Base-by-base conservation (phyloP, 2,329 filamentous ascomycete species). In the Zymoseptoria pseudotritici region DNA sequence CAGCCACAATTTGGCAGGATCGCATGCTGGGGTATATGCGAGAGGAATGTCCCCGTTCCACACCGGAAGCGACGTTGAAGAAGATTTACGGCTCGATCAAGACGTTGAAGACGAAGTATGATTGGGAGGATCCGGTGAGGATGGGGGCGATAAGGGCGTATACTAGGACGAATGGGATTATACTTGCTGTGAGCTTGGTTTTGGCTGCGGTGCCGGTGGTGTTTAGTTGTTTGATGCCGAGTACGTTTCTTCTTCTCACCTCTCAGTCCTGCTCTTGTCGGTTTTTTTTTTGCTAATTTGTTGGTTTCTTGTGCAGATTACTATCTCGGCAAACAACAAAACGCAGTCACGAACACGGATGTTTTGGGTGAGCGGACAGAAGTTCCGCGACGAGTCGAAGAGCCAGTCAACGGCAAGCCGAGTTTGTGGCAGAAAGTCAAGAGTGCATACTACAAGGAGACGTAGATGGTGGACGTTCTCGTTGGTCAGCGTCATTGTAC, bases 1-100 rank as follows among this genome's bases (percentile, higher is more conserved):
- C 73, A 2, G 61, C 56, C 20, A 52, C 53, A 2, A 53, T 63
- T 26, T 62, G 58, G 52, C 51, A 49, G 9, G 31, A 58, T 26
- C 21, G 24, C 2, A 60, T 62, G 60, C 26, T 62, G 21, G 20
- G 9, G 0, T 55, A 57, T 19, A 59, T 62, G 57, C 36, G 54
- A 13, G 54, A 59, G 13, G 58, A 59, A 36, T 57, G 51, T 46
- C 57, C 57, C 8, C 6, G 54, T 22, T 22, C 20, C 2, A 54
- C 55, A 2, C 29, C 50, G 4, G 22, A 51, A 20, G 26, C 9
- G 8, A 49, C 42, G 4, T 26, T 58, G 20, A 31, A 50, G n/a
- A 21, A 22, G 13, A 53, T 58, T 4, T 58, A 58, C 36, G 51
- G 58, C 11, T 57, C 49, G 2, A 60, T 58, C 24, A 51, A 49